Evolutionary conservation across 169 alveolate genomes (phyloP), one percentile per base, ranked within the genome.

Genomic region (Plasmodium billcollinsi): DNA sequence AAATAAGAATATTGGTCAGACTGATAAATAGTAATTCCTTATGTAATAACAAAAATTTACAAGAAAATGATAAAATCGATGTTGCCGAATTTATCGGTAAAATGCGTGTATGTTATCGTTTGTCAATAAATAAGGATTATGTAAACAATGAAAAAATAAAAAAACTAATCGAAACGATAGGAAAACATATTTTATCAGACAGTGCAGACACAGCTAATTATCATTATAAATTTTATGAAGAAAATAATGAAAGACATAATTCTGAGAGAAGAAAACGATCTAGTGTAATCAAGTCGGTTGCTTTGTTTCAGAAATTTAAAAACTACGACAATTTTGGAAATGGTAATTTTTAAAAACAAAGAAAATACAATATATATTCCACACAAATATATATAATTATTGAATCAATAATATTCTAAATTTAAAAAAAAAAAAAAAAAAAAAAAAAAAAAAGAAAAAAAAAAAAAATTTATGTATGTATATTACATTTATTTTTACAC

Each of bases 21-120:
- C 66, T 95, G 52, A 96, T 96, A 52, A 93, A 93, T 3, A 92
- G 94, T 14, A 89, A 93, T 54, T 88, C 95, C 7, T 78, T 96
- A 18, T 92, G 96, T 72, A 85, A 93, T 56, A 93, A 93, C 45
- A 95, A 88, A 47, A 89, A 91, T 47, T 65, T 90, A 58, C 88
- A 85, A n/a, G 94, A 91, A 50, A 73, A 45, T 47, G 74, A 73
- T 21, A 85, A 73, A 54, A 94, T 94, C 7, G 97, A 96, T 70
- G 95, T 96, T 15, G 97, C 96, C 7, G 97, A 94, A 76, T 96
- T 96, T 72, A 89, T 96, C 20, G 96, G 97, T 61, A 93, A 95
- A 49, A 93, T 95, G 91, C 83, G 95, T 76, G 97, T 95, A 8
- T 93, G 94, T 18, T 95, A 95, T 65, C 93, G 96, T 15, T 80